Conservation (phyloP, 768 basidiomycete species). For the Boletus insuetus region DNA sequence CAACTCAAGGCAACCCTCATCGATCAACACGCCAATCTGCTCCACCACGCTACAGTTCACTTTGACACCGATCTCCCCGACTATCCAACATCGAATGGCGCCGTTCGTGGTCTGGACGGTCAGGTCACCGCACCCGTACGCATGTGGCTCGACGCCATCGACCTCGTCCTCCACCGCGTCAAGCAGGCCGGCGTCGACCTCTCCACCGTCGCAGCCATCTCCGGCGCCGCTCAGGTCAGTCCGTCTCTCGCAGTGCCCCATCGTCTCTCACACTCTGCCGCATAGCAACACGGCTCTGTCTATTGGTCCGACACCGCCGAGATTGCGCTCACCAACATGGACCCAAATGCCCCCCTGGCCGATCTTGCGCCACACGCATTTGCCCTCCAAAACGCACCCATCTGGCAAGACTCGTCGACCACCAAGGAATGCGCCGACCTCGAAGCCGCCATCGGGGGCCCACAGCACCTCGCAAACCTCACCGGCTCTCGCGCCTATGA, state of each 20-base stretch:
- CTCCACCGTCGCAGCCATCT: neutral
- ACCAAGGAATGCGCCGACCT: neutral
- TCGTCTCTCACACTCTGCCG: neutral
- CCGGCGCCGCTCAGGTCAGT: conserved; percentile 1
- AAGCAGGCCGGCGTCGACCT: neutral
- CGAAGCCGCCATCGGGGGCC: neutral
- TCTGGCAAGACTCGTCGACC: conserved; percentile 7
- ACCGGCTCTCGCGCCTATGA: conserved; percentile 6
- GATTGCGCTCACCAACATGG: neutral
- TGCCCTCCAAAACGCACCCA: neutral
- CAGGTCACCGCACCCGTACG: neutral
- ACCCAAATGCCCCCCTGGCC: neutral
- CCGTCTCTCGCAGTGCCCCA: neutral
- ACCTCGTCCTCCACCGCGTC: neutral
- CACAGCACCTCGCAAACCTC: neutral
- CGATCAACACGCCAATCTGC: neutral
- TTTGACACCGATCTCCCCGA: conserved; percentile 7
- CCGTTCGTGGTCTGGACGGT: neutral
- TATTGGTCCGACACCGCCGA: conserved; percentile 2
- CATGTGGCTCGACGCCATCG: conserved; percentile 11
- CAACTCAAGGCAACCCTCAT: conserved; percentile 1
- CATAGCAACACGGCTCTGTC: conserved; percentile 8
- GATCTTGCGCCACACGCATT: conserved; percentile 1
- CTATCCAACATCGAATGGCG: no score
- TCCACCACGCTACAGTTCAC: neutral